Evolutionary conservation across 1,284 basidiomycete genomes (phyloP).

Genomic region (Athelia psychrophila): DNA sequence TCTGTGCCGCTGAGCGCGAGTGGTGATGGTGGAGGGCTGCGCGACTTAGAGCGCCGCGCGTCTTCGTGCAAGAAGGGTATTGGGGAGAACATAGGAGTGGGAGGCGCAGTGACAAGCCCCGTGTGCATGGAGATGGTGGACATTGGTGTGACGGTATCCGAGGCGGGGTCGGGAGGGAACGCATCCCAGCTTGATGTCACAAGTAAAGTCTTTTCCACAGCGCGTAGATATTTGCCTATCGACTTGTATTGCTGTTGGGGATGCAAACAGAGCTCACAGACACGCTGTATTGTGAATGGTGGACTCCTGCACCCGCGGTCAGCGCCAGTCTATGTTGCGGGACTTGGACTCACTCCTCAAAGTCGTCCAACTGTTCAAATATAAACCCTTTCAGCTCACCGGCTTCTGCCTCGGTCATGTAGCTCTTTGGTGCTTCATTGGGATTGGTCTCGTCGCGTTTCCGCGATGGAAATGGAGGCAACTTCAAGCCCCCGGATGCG

Average conservation of each 20-base stretch:
- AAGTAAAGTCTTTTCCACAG: conserved; percentile 81
- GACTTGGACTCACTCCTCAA: conserved; percentile 55
- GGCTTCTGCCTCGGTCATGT: conserved; percentile 65
- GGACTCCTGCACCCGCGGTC: conserved; percentile 44
- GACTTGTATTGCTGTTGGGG: conserved; percentile 75
- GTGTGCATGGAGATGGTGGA: conserved; percentile 39
- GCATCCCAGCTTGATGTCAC: conserved; percentile 80
- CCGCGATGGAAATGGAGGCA: conserved; percentile 78
- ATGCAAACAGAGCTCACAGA: conserved; percentile 80
- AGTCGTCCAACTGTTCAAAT: conserved; percentile 69
- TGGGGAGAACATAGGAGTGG: conserved; percentile 80
- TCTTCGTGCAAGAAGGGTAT: conserved; percentile 81
- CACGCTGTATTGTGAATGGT: conserved; percentile 91
- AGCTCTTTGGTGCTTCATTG: conserved; percentile 54
- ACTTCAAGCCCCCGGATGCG: conserved; percentile 63
- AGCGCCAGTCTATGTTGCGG: conserved; percentile 2
- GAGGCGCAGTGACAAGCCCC: conserved; percentile 49
- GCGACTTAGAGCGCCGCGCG: conserved; percentile 69
- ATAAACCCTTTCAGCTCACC: conserved; percentile 57
- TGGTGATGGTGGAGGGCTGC: conserved; percentile 73
- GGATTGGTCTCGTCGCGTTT: conserved; percentile 45
- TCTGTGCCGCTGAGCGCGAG: conserved; percentile 44
- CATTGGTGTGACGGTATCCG: conserved; percentile 36
- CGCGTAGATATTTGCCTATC: conserved; percentile 89
- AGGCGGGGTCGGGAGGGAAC: conserved; percentile 55